Conservation (phyloP, 306 rosid species). For the Datisca glomerata region DNA sequence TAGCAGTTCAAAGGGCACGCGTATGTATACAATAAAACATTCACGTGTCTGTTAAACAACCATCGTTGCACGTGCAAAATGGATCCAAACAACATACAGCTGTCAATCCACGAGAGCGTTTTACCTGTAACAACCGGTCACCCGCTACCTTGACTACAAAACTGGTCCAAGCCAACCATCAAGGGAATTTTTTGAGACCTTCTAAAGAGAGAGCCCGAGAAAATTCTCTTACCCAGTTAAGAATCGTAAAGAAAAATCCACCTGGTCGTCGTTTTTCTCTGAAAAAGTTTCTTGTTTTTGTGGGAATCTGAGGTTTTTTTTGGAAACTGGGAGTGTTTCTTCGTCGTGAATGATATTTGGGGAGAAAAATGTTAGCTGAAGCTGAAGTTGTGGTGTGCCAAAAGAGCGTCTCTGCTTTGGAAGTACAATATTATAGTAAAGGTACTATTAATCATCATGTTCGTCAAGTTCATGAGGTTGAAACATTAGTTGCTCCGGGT, state of each 20-base stretch:
- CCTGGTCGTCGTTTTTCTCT: too few relatives aligned
- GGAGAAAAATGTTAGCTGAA: slow-evolving; percentile 31
- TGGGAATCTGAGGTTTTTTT: background rate
- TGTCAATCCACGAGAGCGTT: background rate
- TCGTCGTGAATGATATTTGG: slow-evolving; percentile 2
- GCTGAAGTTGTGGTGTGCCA: slow-evolving; percentile 45
- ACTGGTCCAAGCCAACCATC: too few relatives aligned
- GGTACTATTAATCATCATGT: slow-evolving; percentile 18
- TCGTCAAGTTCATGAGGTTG: slow-evolving; percentile 21
- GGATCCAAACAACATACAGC: background rate
- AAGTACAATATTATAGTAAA: slow-evolving; percentile 34
- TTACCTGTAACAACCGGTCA: background rate
- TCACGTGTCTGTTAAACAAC: too few relatives aligned
- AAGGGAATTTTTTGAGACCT: too few relatives aligned
- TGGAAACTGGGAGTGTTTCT: background rate
- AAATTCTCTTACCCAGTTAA: too few relatives aligned
- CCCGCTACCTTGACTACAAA: background rate
- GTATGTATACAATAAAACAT: too few relatives aligned
- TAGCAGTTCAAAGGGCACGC: too few relatives aligned
- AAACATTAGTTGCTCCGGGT: slow-evolving; percentile 25
- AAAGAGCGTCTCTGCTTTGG: slow-evolving; percentile 41
- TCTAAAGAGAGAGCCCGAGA: too few relatives aligned
- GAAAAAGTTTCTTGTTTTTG: background rate
- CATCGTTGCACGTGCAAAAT: too few relatives aligned
- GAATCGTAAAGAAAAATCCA: too few relatives aligned